Evolutionary conservation across 148 eudicot genomes (phyloP), one percentile per base, ranked within the genome.

Genomic region (Arctostaphylos glauca): DNA sequence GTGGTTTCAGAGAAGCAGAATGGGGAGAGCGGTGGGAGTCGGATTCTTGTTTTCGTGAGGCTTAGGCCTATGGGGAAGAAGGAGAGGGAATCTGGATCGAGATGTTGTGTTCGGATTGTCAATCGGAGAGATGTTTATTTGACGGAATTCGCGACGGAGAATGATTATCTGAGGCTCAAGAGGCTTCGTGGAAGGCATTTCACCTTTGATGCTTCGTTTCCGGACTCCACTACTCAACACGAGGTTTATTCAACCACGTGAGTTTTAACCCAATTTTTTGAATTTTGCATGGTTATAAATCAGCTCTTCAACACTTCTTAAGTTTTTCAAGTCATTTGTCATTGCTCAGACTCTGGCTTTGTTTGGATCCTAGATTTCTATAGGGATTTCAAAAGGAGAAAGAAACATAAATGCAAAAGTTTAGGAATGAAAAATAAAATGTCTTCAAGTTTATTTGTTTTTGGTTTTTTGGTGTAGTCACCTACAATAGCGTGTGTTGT

Each of bases 151-250:
- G 91, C 91, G 0, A 86, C 87, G 0, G 98, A 95, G 83, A 85
- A 90, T 59, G 98, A 95, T 78, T 95, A 95, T 85, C 89, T 95
- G 16, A 81, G 98, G 90, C 88, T 95, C 52, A 95, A 93, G 90
- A 92, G 98, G 82, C 89, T 95, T 10, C 85, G 92, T 3, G 98
- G 97, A 31, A 83, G 98, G n/a, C 98, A 95, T 89, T 95, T 95
- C 81, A 92, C 93, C 0, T 95, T 95, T 83, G 98, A 95, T 86
- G 90, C 97, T 50, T 87, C 97, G 53, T 95, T 95, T 80, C 84
- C 93, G 50, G 98, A 95, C 56, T 77, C 91, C 3, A 83, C 95
- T 81, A 81, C 95, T 59, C 98, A 95, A 74, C 89, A 81, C 5
- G 94, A 95, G 55, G 94, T 95, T 72, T 95, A 95, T 80, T 93